These are phyloP conservation scores for Piromyces finnis DNA, from an alignment of 192 early-diverging fungal species.

Conservation along the genomic window DNA sequence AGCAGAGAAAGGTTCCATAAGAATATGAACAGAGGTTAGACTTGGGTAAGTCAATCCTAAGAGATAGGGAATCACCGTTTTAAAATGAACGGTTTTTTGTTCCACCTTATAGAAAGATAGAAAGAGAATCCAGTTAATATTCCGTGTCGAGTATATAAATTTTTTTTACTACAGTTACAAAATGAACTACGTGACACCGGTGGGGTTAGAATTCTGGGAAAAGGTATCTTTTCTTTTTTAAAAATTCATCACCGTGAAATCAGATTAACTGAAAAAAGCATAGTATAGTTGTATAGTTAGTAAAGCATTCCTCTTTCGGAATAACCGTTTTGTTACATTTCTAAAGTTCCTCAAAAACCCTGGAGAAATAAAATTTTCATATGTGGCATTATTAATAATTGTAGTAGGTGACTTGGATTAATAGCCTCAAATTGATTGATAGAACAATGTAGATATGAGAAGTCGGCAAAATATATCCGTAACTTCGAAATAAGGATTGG, in stretches of 20 bases:
- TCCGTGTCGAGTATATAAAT: too few species aligned
- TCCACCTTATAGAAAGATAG: constrained; percentile 53
- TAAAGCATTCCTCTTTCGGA: constrained; percentile 26
- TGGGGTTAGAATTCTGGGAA: constrained; percentile 33
- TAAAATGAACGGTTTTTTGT: constrained; percentile 15
- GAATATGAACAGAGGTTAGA: constrained; percentile 49
- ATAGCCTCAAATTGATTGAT: constrained; percentile 72
- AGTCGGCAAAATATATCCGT: constrained; percentile 72
- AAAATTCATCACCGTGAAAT: constrained; percentile 33
- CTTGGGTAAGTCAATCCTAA: constrained; percentile 67
- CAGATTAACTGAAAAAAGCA: constrained; percentile 43
- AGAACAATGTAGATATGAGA: constrained; percentile 72
- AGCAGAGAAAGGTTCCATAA: constrained; percentile 63
- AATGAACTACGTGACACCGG: constrained; percentile 51
- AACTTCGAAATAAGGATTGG: constrained; percentile 72
- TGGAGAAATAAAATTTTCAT: constrained; percentile 40
- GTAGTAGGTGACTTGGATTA: constrained; percentile 65
- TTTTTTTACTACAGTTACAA: too few species aligned
- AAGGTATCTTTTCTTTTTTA: constrained; percentile 63
- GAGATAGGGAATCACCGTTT: constrained; percentile 36
- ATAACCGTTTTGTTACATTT: constrained; percentile 44
- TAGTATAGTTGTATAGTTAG: constrained; percentile 17
- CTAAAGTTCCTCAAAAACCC: constrained; percentile 54
- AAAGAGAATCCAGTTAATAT: constrained; percentile 69
- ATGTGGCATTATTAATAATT: constrained; percentile 58